Percentiles rank a stretch among this genome's conserved stretches.
phyloP scores from a whole-genome alignment of 768 basidiomycete species.

The Strobilomyces dryophilus region DNA sequence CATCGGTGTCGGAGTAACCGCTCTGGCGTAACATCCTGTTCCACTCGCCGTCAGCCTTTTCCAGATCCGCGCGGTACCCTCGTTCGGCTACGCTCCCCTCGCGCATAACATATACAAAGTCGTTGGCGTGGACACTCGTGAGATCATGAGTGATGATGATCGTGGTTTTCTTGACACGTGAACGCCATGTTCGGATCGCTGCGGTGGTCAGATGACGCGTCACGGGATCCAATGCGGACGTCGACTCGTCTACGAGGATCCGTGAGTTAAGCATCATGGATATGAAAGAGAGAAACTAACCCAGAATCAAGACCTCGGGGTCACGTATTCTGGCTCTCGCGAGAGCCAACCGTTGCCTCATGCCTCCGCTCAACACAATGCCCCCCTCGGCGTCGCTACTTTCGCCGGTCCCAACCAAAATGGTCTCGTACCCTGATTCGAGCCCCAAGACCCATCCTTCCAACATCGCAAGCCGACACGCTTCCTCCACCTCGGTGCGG shows the following conservation, averaged over 20 bases:
- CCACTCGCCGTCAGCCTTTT: constrained; percentile 63
- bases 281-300: constrained; percentile 44
- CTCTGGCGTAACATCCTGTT: constrained; percentile 64
- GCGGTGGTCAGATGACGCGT: constrained; percentile 84
- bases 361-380: constrained; percentile 82
- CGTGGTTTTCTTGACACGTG: constrained; percentile 56
- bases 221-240: constrained; percentile 80
- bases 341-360: constrained; percentile 86
- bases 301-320: constrained; percentile 86
- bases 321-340: constrained; percentile 83
- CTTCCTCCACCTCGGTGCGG: constrained; percentile 69
- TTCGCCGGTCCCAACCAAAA: constrained; percentile 46
- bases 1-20: constrained; percentile 45
- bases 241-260: constrained; percentile 60
- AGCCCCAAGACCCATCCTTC: constrained; percentile 83
- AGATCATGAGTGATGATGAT: constrained; percentile 86
- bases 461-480: constrained; percentile 79
- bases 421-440: constrained; percentile 87
- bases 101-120: constrained; percentile 93
- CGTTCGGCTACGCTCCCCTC: constrained; percentile 79
- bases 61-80: constrained; percentile 81
- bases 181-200: constrained; percentile 57
- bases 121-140: constrained; percentile 64
- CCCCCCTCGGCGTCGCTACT: constrained; percentile 45
- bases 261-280: background rate